A percentile compares a stretch with the other conserved stretches of the same genome.
Conservation (phyloP, 768 basidiomycete genomes). For the Multifurca ochricompacta region DNA sequence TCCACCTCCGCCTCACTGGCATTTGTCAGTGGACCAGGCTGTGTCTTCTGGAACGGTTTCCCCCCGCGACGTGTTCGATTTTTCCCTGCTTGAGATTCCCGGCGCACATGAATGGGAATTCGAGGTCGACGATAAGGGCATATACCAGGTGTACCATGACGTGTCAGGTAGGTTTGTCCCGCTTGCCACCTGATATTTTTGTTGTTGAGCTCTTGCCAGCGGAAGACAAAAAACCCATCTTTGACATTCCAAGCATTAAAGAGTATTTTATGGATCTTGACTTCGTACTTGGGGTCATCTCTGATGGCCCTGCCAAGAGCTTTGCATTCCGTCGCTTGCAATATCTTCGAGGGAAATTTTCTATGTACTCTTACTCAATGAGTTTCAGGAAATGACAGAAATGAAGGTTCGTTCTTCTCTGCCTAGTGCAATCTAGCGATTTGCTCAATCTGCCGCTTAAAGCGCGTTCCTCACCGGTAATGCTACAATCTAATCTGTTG, state of each 20-base stretch:
- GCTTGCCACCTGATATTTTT: background rate
- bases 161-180: slow-evolving; percentile 27
- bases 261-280: slow-evolving; percentile 98
- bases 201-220: slow-evolving; percentile 16
- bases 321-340: slow-evolving; percentile 89
- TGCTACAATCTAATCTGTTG: background rate
- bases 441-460: slow-evolving; percentile 2
- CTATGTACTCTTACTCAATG: slow-evolving; percentile 89
- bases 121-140: slow-evolving; percentile 78
- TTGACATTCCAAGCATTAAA: slow-evolving; percentile 73
- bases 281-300: slow-evolving; percentile 80
- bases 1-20: slow-evolving; percentile 96
- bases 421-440: background rate
- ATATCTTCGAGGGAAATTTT: slow-evolving; percentile 89
- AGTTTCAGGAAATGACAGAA: slow-evolving; percentile 87
- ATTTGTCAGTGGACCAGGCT: slow-evolving; percentile 55
- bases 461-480: slow-evolving; percentile 81
- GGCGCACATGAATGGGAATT: slow-evolving; percentile 49
- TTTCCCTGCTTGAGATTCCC: slow-evolving; percentile 70
- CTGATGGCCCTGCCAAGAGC: slow-evolving; percentile 93
- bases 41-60: slow-evolving; percentile 33
- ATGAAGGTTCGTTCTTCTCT: slow-evolving; percentile 77
- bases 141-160: slow-evolving; percentile 74
- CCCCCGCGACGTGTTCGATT: slow-evolving; percentile 49
- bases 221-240: slow-evolving; percentile 47